These are phyloP conservation scores for Azolla pinnata DNA, from an alignment of 75 land plant genomes.

Conservation along the genomic window DNA sequence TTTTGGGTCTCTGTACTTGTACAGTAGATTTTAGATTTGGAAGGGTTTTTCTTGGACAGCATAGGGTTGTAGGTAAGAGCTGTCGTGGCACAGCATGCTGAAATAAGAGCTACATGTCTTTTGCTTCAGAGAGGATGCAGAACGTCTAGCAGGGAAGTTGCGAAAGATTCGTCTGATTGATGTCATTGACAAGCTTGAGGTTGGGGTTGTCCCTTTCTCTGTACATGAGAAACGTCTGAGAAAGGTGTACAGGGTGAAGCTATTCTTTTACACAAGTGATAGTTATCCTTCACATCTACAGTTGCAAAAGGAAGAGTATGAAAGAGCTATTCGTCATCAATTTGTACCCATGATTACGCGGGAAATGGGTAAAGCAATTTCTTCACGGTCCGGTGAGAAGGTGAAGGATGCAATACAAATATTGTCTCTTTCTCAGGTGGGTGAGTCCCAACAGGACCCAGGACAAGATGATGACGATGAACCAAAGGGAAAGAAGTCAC, in stretches of 20 bases:
- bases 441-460: constrained; percentile 5
- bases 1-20: no score
- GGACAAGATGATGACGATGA: constrained; percentile 28
- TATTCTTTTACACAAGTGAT: constrained; percentile 40
- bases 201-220: constrained; percentile 40
- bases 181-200: constrained; percentile 64
- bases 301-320: constrained; percentile 38
- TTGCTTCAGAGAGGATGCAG: constrained; percentile 60
- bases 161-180: constrained; percentile 59
- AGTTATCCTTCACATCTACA: constrained; percentile 34
- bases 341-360: constrained; percentile 39
- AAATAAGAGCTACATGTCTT: no score
- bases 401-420: constrained; percentile 33
- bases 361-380: constrained; percentile 36
- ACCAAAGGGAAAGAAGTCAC: constrained; percentile 15
- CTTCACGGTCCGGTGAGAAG: constrained; percentile 30
- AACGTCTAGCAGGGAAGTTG: constrained; percentile 50
- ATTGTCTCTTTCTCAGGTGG: constrained; percentile 12
- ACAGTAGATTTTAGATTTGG: no score
- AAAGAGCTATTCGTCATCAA: constrained; percentile 15
- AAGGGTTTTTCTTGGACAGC: no score
- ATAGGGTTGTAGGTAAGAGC: no score
- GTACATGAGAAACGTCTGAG: constrained; percentile 11
- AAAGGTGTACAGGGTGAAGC: constrained; percentile 49
- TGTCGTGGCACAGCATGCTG: no score